A percentile compares a stretch with the other conserved stretches of the same genome.
Conservation (phyloP, 1,284 basidiomycete species). For the Puccinia triticina region DNA sequence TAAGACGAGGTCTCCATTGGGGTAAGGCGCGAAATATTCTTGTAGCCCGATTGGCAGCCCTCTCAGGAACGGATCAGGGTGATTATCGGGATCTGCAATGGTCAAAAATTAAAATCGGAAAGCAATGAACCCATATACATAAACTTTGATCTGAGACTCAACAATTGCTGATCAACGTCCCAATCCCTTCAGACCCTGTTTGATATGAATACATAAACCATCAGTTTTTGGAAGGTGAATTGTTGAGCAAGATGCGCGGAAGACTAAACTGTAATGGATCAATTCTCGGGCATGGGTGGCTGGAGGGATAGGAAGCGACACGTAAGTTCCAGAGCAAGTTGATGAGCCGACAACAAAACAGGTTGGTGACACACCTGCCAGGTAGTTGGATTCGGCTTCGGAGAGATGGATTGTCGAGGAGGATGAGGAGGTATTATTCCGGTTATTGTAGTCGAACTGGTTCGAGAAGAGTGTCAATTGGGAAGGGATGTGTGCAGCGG, state of each 20-base stretch:
- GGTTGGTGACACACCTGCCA: background rate
- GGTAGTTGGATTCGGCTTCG: background rate
- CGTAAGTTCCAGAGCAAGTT: background rate
- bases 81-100: conserved; percentile 6
- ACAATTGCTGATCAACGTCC: conserved; percentile 44
- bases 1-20: conserved; percentile 41
- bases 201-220: background rate
- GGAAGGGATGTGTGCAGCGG: conserved; percentile 3
- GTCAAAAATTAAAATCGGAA: background rate
- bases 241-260: background rate
- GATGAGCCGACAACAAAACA: background rate
- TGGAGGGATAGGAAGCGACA: background rate
- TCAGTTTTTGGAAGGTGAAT: background rate
- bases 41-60: conserved; percentile 31
- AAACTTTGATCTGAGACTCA: background rate
- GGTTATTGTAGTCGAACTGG: background rate
- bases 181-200: conserved; percentile 48
- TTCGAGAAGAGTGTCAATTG: background rate
- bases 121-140: background rate
- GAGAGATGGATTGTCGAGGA: background rate
- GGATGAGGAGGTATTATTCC: background rate
- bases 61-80: conserved; percentile 16
- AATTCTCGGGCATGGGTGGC: conserved; percentile 50
- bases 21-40: conserved; percentile 50
- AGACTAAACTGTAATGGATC: conserved; percentile 46